Percentiles rank a stretch among this genome's conserved stretches.
Evolutionary conservation across 2,329 filamentous ascomycete genomes (phyloP).

Genomic region (Moelleriella libera): DNA sequence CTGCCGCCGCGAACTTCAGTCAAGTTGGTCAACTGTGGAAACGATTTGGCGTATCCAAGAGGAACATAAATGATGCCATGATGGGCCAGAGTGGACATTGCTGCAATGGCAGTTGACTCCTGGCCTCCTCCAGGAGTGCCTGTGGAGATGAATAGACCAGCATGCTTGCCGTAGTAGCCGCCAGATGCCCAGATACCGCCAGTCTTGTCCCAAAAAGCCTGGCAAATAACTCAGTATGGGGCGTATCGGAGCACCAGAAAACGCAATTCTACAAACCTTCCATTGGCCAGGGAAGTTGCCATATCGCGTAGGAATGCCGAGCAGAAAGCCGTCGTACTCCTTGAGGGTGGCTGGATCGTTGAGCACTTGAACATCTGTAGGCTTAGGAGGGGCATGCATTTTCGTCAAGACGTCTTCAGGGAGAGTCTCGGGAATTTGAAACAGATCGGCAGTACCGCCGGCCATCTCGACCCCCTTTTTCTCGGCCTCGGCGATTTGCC

Average conservation of each 20-base stretch:
- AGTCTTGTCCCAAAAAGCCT: conserved; percentile 76
- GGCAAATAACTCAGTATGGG: not conserved
- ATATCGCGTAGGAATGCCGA: conserved; percentile 91
- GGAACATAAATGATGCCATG: conserved; percentile 97
- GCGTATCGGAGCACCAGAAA: too few relatives aligned
- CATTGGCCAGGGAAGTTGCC: conserved; percentile 96
- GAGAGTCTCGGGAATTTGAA: conserved; percentile 84
- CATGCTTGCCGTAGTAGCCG: conserved; percentile 74
- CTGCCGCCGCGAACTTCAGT: conserved; percentile 72
- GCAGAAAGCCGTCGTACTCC: conserved; percentile 74
- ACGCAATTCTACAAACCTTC: conserved; percentile 37
- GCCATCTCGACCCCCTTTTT: conserved; percentile 80
- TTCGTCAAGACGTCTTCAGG: conserved; percentile 67
- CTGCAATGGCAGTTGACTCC: conserved; percentile 69
- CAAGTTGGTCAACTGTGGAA: conserved; percentile 55
- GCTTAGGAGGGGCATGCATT: conserved; percentile 80
- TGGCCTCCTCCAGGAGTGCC: conserved; percentile 77
- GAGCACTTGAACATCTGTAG: conserved; percentile 49
- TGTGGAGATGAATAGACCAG: conserved; percentile 84
- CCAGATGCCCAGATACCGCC: conserved; percentile 73
- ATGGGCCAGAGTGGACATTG: conserved; percentile 77
- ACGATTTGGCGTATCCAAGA: conserved; percentile 75
- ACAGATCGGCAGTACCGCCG: conserved; percentile 70
- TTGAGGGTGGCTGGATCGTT: conserved; percentile 45
- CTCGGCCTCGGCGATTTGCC: conserved; percentile 74